Evolutionary conservation across 2,329 filamentous ascomycete species (phyloP).

Genomic region (Neofusicoccum cordaticola): DNA sequence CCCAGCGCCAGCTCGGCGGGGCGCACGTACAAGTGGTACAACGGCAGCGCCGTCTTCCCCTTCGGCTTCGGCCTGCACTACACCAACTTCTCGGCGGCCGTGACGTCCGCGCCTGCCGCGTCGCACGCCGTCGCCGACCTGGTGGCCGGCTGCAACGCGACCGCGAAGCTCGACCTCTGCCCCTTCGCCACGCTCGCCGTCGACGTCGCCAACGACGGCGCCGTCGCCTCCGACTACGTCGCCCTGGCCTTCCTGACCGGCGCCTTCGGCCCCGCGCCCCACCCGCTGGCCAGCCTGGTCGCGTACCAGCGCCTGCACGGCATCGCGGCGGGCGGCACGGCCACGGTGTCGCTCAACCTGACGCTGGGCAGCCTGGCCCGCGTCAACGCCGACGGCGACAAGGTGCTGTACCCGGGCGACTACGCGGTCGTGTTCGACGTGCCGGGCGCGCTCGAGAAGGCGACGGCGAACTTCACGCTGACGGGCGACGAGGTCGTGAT

Average conservation of each 20-base stretch:
- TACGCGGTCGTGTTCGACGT: constrained; percentile 38
- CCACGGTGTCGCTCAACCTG: constrained; percentile 39
- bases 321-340: constrained; percentile 33
- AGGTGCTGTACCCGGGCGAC: constrained; percentile 53
- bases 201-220: constrained; percentile 49
- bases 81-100: constrained; percentile 48
- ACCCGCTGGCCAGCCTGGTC: constrained; percentile 53
- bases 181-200: constrained; percentile 41
- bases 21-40: constrained; percentile 60
- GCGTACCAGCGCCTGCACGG: constrained; percentile 48
- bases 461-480: constrained; percentile 45
- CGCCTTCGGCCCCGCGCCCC: constrained; percentile 49
- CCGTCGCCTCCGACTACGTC: constrained; percentile 50
- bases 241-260: constrained; percentile 51
- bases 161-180: constrained; percentile 44
- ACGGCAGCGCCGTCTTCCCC: constrained; percentile 47
- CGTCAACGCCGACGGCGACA: constrained; percentile 50
- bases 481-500: constrained; percentile 44
- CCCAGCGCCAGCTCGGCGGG: constrained; percentile 48
- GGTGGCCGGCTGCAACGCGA: constrained; percentile 29
- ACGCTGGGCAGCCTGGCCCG: constrained; percentile 52
- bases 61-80: constrained; percentile 60
- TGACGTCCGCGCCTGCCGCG: constrained; percentile 15
- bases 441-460: constrained; percentile 26
- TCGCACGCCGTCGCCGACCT: constrained; percentile 37